Conservation (phyloP, 2,329 filamentous ascomycete genomes). For the Pestalotiopsis sp. region DNA sequence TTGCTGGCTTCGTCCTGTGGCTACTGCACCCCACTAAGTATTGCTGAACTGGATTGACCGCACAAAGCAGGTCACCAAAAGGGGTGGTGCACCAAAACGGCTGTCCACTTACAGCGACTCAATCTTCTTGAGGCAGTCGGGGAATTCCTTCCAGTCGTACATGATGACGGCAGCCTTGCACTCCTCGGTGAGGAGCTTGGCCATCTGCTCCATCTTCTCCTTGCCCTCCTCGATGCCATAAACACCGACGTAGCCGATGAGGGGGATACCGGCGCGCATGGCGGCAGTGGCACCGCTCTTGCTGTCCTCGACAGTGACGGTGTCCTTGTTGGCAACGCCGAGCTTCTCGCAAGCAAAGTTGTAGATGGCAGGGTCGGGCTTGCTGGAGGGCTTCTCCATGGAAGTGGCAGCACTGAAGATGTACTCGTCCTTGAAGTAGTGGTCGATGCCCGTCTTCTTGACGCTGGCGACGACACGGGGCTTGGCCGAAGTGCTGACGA, state of each 20-base stretch:
- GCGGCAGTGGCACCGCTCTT: conserved; percentile 72
- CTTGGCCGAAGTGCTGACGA: conserved; percentile 72
- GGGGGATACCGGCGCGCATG: conserved; percentile 69
- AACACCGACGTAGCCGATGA: conserved; percentile 73
- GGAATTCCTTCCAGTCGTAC: conserved; percentile 47
- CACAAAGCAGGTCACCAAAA: neutral
- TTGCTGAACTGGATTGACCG: neutral
- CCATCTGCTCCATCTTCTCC: conserved; percentile 60
- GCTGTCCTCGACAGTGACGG: conserved; percentile 74
- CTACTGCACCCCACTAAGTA: conserved; percentile 14
- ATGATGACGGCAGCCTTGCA: conserved; percentile 55
- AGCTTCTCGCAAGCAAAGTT: conserved; percentile 67
- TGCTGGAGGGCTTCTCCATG: conserved; percentile 68
- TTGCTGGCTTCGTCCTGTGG: neutral
- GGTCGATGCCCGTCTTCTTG: conserved; percentile 68
- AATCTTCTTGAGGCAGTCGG: conserved; percentile 37
- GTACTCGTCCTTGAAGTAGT: conserved; percentile 68
- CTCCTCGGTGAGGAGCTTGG: conserved; percentile 50
- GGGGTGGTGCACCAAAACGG: neutral
- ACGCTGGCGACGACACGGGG: conserved; percentile 70
- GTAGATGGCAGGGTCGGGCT: conserved; percentile 78
- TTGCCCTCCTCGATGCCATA: conserved; percentile 42
- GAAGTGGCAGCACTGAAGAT: conserved; percentile 74
- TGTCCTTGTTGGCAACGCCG: conserved; percentile 65
- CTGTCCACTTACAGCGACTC: conserved; percentile 32